A percentile compares a stretch with the other conserved stretches of the same genome.
phyloP scores from a whole-genome alignment of 2,329 filamentous ascomycete genomes.

The Ambrosiella cleistominuta region DNA sequence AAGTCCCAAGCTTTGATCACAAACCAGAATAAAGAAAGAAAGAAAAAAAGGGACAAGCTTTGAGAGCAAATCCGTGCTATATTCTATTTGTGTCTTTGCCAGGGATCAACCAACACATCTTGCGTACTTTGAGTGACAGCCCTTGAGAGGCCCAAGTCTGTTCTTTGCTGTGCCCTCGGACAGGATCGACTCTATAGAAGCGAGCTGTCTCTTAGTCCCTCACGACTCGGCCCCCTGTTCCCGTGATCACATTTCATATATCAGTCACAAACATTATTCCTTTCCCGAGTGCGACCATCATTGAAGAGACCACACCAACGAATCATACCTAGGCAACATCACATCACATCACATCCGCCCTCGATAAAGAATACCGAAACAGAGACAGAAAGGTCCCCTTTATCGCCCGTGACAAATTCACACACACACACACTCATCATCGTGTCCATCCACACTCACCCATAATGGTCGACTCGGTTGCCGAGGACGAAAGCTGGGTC shows the following conservation, averaged over 20 bases:
- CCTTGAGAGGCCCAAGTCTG: no score
- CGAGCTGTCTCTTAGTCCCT: neutral
- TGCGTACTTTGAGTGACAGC: neutral
- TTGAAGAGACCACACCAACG: no score
- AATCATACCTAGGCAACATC: no score
- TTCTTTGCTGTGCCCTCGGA: neutral
- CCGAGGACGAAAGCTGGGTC: conserved; percentile 28
- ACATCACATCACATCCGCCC: no score
- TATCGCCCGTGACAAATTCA: no score
- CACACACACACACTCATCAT: neutral
- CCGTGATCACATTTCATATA: neutral
- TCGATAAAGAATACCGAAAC: neutral
- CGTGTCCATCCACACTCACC: neutral
- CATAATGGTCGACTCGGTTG: conserved; percentile 25
- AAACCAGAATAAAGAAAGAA: neutral
- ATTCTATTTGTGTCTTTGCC: neutral
- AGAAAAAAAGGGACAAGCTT: neutral
- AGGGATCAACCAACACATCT: neutral
- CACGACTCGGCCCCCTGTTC: no score
- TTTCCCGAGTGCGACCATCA: neutral
- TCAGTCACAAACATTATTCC: neutral
- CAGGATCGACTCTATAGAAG: neutral
- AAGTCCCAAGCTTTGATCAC: neutral
- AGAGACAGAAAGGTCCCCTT: no score
- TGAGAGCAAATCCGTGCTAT: neutral